These are phyloP conservation scores for Fraxinus excelsior DNA, from an alignment of 257 asterid species.

Conservation along the genomic window DNA sequence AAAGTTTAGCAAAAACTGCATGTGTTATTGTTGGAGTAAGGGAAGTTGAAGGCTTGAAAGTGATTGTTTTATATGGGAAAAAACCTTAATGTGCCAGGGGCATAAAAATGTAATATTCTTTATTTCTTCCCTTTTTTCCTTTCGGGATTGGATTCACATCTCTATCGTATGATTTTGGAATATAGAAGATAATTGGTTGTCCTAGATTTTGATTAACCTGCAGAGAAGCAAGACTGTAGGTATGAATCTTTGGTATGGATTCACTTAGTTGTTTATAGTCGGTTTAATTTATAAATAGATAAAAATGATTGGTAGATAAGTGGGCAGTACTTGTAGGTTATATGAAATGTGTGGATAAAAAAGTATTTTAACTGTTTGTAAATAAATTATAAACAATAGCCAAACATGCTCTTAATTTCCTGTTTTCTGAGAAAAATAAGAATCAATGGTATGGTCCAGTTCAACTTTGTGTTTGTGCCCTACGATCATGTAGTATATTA, in stretches of 20 bases:
- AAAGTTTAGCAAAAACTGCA: background rate
- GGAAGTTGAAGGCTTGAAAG: background rate
- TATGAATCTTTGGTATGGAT: background rate
- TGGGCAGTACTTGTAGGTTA: too few species aligned
- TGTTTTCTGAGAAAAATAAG: background rate
- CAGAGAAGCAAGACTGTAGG: background rate
- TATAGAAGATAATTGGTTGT: background rate
- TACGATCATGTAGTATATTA: conserved; percentile 16
- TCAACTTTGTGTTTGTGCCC: background rate
- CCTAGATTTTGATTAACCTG: background rate
- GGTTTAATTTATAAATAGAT: too few species aligned
- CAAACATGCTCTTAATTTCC: background rate
- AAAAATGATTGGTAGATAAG: too few species aligned
- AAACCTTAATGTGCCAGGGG: background rate
- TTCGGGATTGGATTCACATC: background rate
- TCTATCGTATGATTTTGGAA: background rate
- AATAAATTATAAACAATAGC: too few species aligned
- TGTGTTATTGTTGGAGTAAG: background rate
- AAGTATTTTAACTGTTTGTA: too few species aligned
- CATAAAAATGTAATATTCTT: background rate
- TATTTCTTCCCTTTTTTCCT: background rate
- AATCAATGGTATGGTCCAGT: background rate
- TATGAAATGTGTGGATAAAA: too few species aligned
- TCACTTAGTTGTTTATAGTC: background rate
- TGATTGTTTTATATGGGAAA: background rate